Evolutionary conservation across 2,329 filamentous ascomycete genomes (phyloP).

Genomic region (Pseudogymnoascus sp.): DNA sequence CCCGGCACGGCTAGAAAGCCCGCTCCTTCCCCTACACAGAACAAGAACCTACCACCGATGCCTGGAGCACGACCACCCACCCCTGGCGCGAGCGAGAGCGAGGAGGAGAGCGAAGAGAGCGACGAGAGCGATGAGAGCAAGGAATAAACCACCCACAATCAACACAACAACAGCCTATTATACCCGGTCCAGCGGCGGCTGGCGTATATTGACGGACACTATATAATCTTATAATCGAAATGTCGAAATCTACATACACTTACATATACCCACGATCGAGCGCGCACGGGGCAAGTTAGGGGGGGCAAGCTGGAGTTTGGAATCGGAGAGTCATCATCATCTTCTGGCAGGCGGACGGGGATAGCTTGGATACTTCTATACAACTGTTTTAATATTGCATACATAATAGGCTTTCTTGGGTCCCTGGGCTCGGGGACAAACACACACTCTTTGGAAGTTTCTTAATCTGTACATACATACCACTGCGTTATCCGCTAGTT

Average conservation of each 20-base stretch:
- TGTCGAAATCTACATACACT: slow-evolving; percentile 9
- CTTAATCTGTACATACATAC: not conserved
- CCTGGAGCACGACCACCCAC: slow-evolving; percentile 27
- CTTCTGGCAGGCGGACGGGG: slow-evolving; percentile 3
- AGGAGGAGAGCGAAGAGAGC: slow-evolving; percentile 12
- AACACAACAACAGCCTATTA: not conserved
- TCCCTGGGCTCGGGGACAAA: not conserved
- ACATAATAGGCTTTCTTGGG: not conserved
- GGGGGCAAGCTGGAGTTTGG: not conserved
- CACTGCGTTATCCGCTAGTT: not conserved
- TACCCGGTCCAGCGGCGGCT: not conserved
- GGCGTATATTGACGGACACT: not conserved
- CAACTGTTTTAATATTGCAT: slow-evolving; percentile 2
- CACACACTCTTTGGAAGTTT: not conserved
- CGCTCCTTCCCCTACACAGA: not conserved
- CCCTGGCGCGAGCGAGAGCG: slow-evolving; percentile 30
- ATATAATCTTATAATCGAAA: slow-evolving; percentile 9
- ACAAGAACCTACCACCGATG: slow-evolving; percentile 15
- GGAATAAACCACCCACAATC: not conserved
- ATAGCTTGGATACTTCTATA: not conserved
- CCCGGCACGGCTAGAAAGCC: slow-evolving; percentile 9
- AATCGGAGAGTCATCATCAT: not conserved
- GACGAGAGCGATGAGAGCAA: not conserved
- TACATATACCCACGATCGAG: slow-evolving; percentile 7
- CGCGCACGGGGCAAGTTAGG: not conserved